Conservation (phyloP, 140 eudicot genomes). For the Oenanthe javanica region DNA sequence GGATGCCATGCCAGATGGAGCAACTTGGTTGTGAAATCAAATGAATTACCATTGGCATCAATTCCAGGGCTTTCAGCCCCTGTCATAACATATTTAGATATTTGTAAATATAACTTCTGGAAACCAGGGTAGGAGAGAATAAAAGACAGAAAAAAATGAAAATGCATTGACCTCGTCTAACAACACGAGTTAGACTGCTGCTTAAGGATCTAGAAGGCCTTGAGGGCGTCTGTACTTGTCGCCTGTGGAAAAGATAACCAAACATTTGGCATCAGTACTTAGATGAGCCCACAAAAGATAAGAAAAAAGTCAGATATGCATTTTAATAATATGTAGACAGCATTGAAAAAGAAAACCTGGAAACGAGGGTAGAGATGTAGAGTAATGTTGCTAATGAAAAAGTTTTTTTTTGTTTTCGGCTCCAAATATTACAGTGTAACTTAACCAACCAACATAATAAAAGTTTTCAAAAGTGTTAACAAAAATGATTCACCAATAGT, state of each 20-base stretch:
- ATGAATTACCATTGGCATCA: constrained; percentile 82
- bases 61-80: constrained; percentile 55
- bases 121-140: background rate
- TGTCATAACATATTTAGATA: constrained; percentile 15
- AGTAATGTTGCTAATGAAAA: background rate
- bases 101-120: background rate
- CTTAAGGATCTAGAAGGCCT: constrained; percentile 76
- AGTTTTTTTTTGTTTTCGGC: background rate
- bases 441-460: background rate
- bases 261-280: background rate
- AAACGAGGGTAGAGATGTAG: background rate
- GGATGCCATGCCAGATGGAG: constrained; percentile 98
- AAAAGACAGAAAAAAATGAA: background rate
- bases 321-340: background rate
- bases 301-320: background rate
- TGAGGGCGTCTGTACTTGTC: constrained; percentile 78
- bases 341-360: background rate
- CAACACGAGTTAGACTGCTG: constrained; percentile 75
- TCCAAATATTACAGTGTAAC: background rate
- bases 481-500: background rate
- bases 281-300: background rate
- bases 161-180: constrained; percentile 60
- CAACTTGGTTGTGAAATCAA: constrained; percentile 80
- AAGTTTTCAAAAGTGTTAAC: background rate
- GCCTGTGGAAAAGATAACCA: constrained; percentile 27